Base-by-base conservation (phyloP, 768 basidiomycete genomes). In the Omphalotus guepiniiformis region DNA sequence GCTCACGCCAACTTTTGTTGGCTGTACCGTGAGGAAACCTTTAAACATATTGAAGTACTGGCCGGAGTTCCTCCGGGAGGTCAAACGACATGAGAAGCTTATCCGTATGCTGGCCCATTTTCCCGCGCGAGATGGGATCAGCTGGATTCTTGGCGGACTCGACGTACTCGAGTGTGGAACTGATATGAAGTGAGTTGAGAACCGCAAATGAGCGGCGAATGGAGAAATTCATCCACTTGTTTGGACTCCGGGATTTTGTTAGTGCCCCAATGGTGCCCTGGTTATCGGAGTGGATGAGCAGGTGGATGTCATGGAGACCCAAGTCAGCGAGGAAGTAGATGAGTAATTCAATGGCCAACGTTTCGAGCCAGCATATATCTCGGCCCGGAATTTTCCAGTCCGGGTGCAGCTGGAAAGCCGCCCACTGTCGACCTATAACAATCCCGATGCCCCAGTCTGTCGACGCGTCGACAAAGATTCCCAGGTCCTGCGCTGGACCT, bases 391-490 rank as follows among this genome's bases (percentile, higher is more conserved):
- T 36, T 18, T 55, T 44, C 58, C 60, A 64, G 3, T 32, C 48
- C 0, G 34, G 29, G 1, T 2, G 3, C 0, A 64, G 54, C 11
- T 34, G 35, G 55, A 58, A 70, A 0, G 63, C 60, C 8, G 53
- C 61, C 68, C 69, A 74, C 1, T 28, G 18, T 1, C 39, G 41
- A 1, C 52, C 52, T 7, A 63, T 36, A 4, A 65, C 25, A 3
- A 73, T 26, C 1, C 73, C 71, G 25, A 75, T 64, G 8, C 72
- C 72, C 63, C 64, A 72, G 0, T 53, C 56, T 0, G 69, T 72
- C 1, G 66, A 70, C 0, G 68, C 67, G 45, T 72, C 70, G 3
- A 69, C 67, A 32, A 37, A 71, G 7, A 71, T 40, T 1, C 46
- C 47, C 1, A 57, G 34, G 32, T 61, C 56, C 1, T 15, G 25